phyloP scores from a whole-genome alignment of 306 rosid genomes.

The Psophocarpus tetragonolobus region DNA sequence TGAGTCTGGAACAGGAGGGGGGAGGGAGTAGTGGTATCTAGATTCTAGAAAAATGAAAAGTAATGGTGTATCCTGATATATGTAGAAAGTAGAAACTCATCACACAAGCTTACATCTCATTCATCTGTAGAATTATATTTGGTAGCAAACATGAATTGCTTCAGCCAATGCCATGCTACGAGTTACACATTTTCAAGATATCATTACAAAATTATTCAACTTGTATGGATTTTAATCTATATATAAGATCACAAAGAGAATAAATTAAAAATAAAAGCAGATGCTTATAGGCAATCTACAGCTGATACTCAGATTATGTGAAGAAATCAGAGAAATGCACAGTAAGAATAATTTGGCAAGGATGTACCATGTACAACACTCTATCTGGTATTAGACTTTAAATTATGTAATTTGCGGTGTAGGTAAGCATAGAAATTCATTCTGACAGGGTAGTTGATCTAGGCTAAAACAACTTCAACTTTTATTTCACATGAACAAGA shows the following conservation, averaged over 20 bases:
- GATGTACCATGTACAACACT: not conserved
- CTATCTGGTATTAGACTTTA: not conserved
- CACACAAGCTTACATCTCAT: conserved; percentile 17
- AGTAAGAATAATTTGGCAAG: conserved; percentile 13
- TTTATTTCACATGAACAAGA: not conserved
- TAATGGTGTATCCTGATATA: conserved; percentile 12
- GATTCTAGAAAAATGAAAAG: conserved; percentile 2
- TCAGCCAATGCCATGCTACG: conserved; percentile 27
- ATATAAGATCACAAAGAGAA: conserved; percentile 7
- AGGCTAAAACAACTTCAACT: not conserved
- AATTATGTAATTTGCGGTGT: not conserved
- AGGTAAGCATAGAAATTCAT: not conserved
- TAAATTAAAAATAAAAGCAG: conserved; percentile 18
- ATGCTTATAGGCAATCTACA: not conserved
- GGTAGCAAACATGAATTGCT: conserved; percentile 13
- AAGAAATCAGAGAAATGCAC: not conserved
- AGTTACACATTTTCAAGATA: conserved; percentile 14
- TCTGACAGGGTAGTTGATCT: not conserved
- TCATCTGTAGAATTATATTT: not conserved
- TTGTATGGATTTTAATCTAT: conserved; percentile 3
- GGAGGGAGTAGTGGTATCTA: not conserved
- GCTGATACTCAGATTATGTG: not conserved
- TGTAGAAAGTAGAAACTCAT: conserved; percentile 31
- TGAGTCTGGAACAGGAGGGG: conserved; percentile 18
- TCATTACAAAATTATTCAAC: not conserved